These are phyloP conservation scores for Lyophyllum decastes DNA, from an alignment of 768 basidiomycete genomes.

Conservation along the genomic window DNA sequence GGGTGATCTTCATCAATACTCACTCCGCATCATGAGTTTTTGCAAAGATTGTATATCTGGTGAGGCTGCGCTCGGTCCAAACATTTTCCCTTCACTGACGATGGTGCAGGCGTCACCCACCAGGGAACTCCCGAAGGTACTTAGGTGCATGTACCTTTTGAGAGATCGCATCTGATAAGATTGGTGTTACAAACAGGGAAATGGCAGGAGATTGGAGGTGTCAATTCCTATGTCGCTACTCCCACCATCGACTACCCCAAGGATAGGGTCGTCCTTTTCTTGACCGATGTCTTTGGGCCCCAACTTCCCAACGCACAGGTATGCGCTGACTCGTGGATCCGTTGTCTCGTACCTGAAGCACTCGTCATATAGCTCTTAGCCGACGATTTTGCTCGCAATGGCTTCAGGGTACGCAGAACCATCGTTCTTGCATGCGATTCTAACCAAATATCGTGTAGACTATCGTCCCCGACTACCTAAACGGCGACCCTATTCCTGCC, in stretches of 20 bases:
- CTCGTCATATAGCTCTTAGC: slow-evolving; percentile 32
- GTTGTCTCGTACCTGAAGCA: not conserved
- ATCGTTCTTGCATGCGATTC: too few species aligned
- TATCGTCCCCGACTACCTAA: slow-evolving; percentile 41
- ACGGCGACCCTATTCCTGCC: slow-evolving; percentile 40
- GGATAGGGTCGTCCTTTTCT: slow-evolving; percentile 56
- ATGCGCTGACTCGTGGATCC: slow-evolving; percentile 8
- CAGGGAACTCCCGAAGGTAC: slow-evolving; percentile 49
- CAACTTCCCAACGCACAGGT: slow-evolving; percentile 48
- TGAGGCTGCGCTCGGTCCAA: slow-evolving; percentile 14
- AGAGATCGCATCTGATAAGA: slow-evolving; percentile 5
- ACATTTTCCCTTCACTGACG: not conserved
- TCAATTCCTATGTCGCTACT: slow-evolving; percentile 53
- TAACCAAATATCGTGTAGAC: slow-evolving; percentile 24
- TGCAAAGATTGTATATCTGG: slow-evolving; percentile 56
- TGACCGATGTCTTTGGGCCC: slow-evolving; percentile 55
- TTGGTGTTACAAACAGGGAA: slow-evolving; percentile 36
- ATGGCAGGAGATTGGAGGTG: slow-evolving; percentile 46
- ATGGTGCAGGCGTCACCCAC: slow-evolving; percentile 45
- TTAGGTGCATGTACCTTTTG: not conserved
- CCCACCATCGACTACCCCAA: slow-evolving; percentile 51
- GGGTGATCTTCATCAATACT: not conserved
- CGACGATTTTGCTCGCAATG: slow-evolving; percentile 47
- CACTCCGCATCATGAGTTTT: slow-evolving; percentile 27
- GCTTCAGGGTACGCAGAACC: slow-evolving; percentile 37